Percentiles rank a stretch among this genome's conserved stretches.
Conservation (phyloP, 2,329 filamentous ascomycete species). For the Tolypocladium pustulatum region DNA sequence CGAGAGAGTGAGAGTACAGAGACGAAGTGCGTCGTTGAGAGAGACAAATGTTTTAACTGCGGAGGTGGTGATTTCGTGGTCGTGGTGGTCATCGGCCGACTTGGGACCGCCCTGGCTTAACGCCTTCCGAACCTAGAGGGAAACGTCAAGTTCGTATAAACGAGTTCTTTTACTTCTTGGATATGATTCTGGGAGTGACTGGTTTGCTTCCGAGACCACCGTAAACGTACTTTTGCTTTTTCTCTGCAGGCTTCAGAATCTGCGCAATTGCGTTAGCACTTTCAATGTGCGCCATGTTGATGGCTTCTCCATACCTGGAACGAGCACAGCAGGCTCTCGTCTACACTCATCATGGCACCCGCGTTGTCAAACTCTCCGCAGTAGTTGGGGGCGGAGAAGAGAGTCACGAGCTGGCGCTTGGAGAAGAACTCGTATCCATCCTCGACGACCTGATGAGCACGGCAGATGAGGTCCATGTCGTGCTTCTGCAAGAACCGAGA, state of each 20-base stretch:
- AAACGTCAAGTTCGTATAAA: conserved; percentile 51
- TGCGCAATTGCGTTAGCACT: conserved; percentile 22
- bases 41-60: conserved; percentile 4
- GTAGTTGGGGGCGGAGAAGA: conserved; percentile 98
- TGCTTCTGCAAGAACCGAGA: conserved; percentile 97
- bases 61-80: conserved; percentile 9
- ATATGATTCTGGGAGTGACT: conserved; percentile 12
- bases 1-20: conserved; percentile 5
- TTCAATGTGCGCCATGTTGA: background rate
- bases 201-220: conserved; percentile 44
- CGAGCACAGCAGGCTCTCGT: conserved; percentile 95
- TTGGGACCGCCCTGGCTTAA: conserved; percentile 35
- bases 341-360: conserved; percentile 99
- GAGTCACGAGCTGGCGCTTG: conserved; percentile 90
- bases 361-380: conserved; percentile 99
- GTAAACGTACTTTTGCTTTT: conserved; percentile 99
- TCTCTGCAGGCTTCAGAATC: conserved; percentile 99
- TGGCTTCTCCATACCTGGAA: conserved; percentile 66
- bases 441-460: conserved; percentile 96
- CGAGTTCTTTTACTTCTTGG: conserved; percentile 12
- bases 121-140: conserved; percentile 94
- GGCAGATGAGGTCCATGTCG: conserved; percentile 98
- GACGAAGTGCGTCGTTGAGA: conserved; percentile 7
- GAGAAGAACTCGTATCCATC: conserved; percentile 99
- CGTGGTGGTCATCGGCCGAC: conserved; percentile 11